Base-by-base conservation (phyloP, 192 early-diverging fungal species). In the Pecoramyces ruminantium region DNA sequence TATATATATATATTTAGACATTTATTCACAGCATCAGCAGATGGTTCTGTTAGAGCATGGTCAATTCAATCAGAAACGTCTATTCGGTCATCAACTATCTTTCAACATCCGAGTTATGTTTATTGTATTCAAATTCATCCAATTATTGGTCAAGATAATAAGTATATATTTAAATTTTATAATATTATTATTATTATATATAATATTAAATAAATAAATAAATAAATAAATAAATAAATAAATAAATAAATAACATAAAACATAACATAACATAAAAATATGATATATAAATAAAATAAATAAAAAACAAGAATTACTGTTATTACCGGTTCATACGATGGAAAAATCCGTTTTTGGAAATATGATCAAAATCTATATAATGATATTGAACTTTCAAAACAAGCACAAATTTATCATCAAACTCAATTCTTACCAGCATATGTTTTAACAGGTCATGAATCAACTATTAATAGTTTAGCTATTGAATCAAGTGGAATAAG, bases 31-130 rank as follows among this genome's bases (percentile, higher is more conserved):
- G 84, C 86, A 2, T 89, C 87, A 12, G 79, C 87, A 21, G 89
- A 90, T 79, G 83, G 87, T 0, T 79, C 86, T 30, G 86, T 85
- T 3, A 39, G 89, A 29, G 82, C 86, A 5, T 90, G 88, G 87
- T 28, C 78, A 18, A 80, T 82, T 25, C 27, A 81, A 17, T 27
- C 34, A 0, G 78, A 82, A 78, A 84, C 84, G 28, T 29, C 67
- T 1, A 81, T 84, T 51, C 30, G 78, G 11, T 67, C 79, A 27
- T 78, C 79, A 5, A 34, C 78, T 29, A 78, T 85, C 2, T 78
- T 85, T 16, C 80, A 81, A 30, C 87, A 88, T 40, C 87, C 87
- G 17, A 77, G 84, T 13, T 88, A 80, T 83, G 86, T 86, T 4
- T 89, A 89, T 79, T 79, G 83, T 17, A 84, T 79, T 38, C 79